Base-by-base conservation (phyloP, 208 protist species). In the Acanthamoeba comandoni region DNA sequence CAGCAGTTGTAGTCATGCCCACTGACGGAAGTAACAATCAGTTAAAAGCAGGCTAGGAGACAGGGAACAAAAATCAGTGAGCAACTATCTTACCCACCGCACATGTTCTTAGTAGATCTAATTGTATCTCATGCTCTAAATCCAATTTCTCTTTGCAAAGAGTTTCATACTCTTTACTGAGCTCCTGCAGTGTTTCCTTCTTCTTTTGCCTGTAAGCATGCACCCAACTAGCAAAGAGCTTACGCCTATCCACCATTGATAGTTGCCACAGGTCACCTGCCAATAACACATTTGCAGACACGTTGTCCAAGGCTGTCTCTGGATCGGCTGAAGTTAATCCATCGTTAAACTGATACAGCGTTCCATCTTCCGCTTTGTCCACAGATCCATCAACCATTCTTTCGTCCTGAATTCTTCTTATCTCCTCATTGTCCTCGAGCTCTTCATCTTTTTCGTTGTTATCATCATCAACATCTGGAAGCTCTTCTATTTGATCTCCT, bases 1-100 rank as follows among this genome's bases (percentile, higher is more conserved):
- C 93, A 62, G 90, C 93, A 8, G 91, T 95, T 8, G 94, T 94
- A 0, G 94, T 95, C 13, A 95, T 93, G 0, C 94, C 94, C 1
- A 95, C 57, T 48, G 52, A 31, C 17, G 9, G 84, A 65, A 53
- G n/a, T n/a, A n/a, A n/a, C n/a, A n/a, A n/a, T n/a, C n/a, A n/a
- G n/a, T n/a, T n/a, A 9, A 4, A 77, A 4, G 65, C 39, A 43
- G 5, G 65, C 8, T 73, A 0, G 13, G 65, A 24, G 2, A 11
- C n/a, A n/a, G n/a, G 7, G 4, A 60, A 7, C 48, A 7, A 0
- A 0, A 9, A 24, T 39, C 11, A 35, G 22, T 9, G 43, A 9
- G 48, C 7, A 9, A 35, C 22, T 0, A 4, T 0, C 65, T 53
- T 84, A 39, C 84, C 82, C 11, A 91, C 73, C 7, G n/a, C 53